Percentiles rank a stretch among this genome's conserved stretches.
Evolutionary conservation across 1,284 basidiomycete genomes (phyloP).

Genomic region (Clitocybe nebularis): DNA sequence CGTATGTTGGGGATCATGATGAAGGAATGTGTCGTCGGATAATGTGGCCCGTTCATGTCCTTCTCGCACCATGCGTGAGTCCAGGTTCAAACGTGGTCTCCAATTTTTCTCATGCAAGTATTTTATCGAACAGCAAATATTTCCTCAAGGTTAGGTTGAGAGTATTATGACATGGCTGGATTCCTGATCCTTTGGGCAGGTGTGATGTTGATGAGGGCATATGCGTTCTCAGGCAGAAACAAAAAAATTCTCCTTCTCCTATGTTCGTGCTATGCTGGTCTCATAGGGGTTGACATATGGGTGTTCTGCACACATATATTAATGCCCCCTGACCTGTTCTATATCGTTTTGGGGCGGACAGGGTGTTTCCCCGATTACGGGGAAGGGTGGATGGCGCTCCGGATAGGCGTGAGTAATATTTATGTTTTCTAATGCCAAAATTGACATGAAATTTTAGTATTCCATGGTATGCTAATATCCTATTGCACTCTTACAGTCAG

Average conservation of each 20-base stretch:
- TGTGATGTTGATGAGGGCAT: constrained; percentile 35
- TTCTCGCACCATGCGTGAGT: constrained; percentile 31
- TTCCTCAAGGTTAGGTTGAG: constrained; percentile 18
- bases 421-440: too few relatives aligned
- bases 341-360: constrained; percentile 20
- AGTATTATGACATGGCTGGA: too few relatives aligned
- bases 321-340: constrained; percentile 18
- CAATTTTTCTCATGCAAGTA: neutral
- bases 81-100: neutral
- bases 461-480: constrained; percentile 21
- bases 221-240: constrained; percentile 30
- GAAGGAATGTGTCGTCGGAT: constrained; percentile 20
- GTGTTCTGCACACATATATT: constrained; percentile 26
- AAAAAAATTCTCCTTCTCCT: constrained; percentile 27
- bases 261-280: constrained; percentile 24
- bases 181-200: too few relatives aligned
- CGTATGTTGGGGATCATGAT: constrained; percentile 26
- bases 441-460: constrained; percentile 16
- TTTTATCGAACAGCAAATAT: constrained; percentile 15
- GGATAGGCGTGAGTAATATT: constrained; percentile 36
- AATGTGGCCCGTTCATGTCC: constrained; percentile 22
- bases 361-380: constrained; percentile 39
- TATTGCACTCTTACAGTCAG: neutral
- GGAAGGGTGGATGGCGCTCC: constrained; percentile 19
- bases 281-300: constrained; percentile 31